Conservation (phyloP, 1,284 basidiomycete species). For the Tremellales sp. region DNA sequence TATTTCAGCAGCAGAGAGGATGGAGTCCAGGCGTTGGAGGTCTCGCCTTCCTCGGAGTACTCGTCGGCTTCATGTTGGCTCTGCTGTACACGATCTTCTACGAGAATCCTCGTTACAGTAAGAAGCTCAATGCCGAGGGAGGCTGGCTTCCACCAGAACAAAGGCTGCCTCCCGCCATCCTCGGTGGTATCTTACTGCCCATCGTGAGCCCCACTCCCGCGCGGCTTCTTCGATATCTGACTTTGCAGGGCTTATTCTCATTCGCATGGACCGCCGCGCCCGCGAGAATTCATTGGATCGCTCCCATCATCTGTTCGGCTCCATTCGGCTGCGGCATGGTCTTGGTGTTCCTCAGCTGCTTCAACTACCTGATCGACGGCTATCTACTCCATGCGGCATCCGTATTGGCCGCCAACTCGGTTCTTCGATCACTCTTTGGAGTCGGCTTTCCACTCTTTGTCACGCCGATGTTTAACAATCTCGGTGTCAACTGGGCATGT, state of each 20-base stretch:
- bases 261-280: constrained; percentile 57
- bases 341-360: constrained; percentile 29
- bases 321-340: constrained; percentile 55
- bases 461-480: constrained; percentile 55
- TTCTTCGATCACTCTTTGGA: constrained; percentile 63
- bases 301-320: constrained; percentile 58
- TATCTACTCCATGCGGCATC: constrained; percentile 57
- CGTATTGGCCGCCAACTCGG: constrained; percentile 53
- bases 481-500: constrained; percentile 60
- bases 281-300: constrained; percentile 57
- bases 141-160: constrained; percentile 46
- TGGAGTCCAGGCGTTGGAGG: constrained; percentile 55
- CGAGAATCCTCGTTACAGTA: constrained; percentile 27
- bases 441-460: constrained; percentile 60
- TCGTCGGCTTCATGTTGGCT: constrained; percentile 56
- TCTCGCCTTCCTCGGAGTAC: constrained; percentile 63
- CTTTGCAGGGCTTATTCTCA: constrained; percentile 18
- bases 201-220: constrained; percentile 36
- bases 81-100: constrained; percentile 54
- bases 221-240: not conserved
- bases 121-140: constrained; percentile 12
- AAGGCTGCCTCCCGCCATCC: constrained; percentile 58
- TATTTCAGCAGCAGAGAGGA: constrained; percentile 35
- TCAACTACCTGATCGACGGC: constrained; percentile 57
- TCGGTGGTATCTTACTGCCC: constrained; percentile 59